Evolutionary conservation across 768 basidiomycete genomes (phyloP).

Genomic region (Lanmaoa rubissima): DNA sequence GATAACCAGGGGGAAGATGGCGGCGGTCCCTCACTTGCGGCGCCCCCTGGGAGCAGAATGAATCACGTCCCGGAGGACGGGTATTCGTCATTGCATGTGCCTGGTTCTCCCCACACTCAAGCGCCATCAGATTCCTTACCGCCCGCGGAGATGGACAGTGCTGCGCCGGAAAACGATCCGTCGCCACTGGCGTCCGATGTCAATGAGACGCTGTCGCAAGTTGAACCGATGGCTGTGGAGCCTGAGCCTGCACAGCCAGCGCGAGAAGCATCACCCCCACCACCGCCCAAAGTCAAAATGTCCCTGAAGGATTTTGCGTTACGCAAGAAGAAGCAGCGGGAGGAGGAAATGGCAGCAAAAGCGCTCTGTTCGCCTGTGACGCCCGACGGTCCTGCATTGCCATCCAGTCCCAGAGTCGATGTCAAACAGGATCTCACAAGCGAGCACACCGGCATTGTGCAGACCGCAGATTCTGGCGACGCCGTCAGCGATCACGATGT

Average conservation of each 20-base stretch:
- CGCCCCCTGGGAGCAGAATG: not conserved
- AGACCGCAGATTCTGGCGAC: not conserved
- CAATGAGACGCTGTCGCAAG: constrained; percentile 2
- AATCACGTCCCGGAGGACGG: not conserved
- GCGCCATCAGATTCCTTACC: not conserved
- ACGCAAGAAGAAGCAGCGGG: constrained; percentile 52
- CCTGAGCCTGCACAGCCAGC: constrained; percentile 4
- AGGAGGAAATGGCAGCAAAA: constrained; percentile 41
- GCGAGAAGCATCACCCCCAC: constrained; percentile 29
- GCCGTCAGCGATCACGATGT: constrained; percentile 8
- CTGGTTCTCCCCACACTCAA: constrained; percentile 2
- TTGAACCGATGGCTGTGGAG: constrained; percentile 11
- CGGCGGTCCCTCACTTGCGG: not conserved
- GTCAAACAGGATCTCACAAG: constrained; percentile 14
- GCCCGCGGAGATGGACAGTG: not conserved
- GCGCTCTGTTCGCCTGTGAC: constrained; percentile 23
- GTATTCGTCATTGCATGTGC: not conserved
- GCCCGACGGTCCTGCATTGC: constrained; percentile 8
- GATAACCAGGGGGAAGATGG: not conserved
- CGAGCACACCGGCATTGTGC: constrained; percentile 1
- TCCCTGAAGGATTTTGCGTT: constrained; percentile 58
- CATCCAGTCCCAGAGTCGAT: constrained; percentile 22
- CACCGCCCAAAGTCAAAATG: constrained; percentile 51
- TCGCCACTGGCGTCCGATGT: not conserved
- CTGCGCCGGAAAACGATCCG: not conserved